A percentile compares a stretch with the other conserved stretches of the same genome.
phyloP scores from a whole-genome alignment of 306 rosid species.

The barrel medic (Medicago truncatula) region MtrunA17r5.0-ANR NC_053047.1:24071001-24071500 shows the following conservation, averaged over 20 bases:
- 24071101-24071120: not conserved
- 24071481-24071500: not conserved
- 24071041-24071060: constrained; percentile 63
- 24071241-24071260: too few species aligned
- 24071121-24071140: not conserved
- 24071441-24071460: not conserved
- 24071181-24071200: not conserved
- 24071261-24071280: too few species aligned
- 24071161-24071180: not conserved
- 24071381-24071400: not conserved
- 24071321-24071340: constrained; percentile 28
- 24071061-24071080: constrained; percentile 77
- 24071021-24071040: constrained; percentile 67
- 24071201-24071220: not conserved
- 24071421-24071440: not conserved
- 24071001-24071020: constrained; percentile 67
- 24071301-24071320: constrained; percentile 1
- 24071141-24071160: not conserved
- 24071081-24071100: constrained; percentile 49
- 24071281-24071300: constrained; percentile 24
- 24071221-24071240: too few species aligned
- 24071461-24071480: not conserved
- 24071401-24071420: not conserved
- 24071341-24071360: not conserved
- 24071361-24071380: too few species aligned